These are phyloP conservation scores for Coix lacrymajobi DNA, from an alignment of 176 grass and related monocot species.

Conservation along the genomic window DNA sequence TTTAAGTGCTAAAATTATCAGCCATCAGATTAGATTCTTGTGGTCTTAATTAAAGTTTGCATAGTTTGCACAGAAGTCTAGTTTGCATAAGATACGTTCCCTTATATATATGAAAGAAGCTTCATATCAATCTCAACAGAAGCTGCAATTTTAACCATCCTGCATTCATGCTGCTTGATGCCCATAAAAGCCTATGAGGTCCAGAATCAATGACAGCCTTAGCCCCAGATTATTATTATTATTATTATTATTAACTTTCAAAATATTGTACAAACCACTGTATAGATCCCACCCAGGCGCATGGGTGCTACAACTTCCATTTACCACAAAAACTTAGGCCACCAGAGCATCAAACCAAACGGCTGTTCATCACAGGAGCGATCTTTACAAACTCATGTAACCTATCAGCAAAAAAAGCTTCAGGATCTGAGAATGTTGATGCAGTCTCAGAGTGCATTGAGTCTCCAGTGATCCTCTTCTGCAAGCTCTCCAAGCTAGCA, in stretches of 20 bases:
- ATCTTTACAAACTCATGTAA: neutral
- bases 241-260: slow-evolving; percentile 7
- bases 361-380: neutral
- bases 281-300: neutral
- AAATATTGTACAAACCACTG: slow-evolving; percentile 8
- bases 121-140: neutral
- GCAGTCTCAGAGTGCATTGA: neutral
- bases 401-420: slow-evolving; percentile 11
- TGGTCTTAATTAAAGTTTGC: too few species aligned
- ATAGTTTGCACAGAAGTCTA: too few species aligned
- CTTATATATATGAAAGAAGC: too few species aligned
- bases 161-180: neutral
- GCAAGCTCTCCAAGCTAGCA: slow-evolving; percentile 63
- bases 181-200: neutral
- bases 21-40: too few species aligned
- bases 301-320: neutral
- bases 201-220: neutral
- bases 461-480: slow-evolving; percentile 52
- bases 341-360: neutral
- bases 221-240: neutral
- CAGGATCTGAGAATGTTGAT: neutral
- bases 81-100: too few species aligned
- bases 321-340: slow-evolving; percentile 6
- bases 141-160: neutral
- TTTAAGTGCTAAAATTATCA: too few species aligned